Evolutionary conservation across 805 yeast genomes (phyloP).

Genomic region (Metschnikowia dekortorum): DNA sequence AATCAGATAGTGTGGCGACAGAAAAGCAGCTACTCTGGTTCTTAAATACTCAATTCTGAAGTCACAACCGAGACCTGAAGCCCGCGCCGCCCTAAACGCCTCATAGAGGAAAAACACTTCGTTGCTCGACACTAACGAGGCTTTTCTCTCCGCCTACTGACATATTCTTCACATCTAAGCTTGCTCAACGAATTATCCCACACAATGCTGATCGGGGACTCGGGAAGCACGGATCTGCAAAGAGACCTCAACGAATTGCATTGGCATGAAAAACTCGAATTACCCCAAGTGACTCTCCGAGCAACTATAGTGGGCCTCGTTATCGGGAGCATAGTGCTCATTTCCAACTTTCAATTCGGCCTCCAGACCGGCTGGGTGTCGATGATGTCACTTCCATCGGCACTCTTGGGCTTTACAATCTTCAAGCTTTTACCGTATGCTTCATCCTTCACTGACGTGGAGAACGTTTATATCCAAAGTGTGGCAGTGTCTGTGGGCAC

Average conservation of each 20-base stretch:
- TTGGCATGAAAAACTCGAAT: slow-evolving; percentile 43
- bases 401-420: slow-evolving; percentile 77
- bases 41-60: not conserved
- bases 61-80: not conserved
- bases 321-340: slow-evolving; percentile 83
- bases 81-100: not conserved
- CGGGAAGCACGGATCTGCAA: not conserved
- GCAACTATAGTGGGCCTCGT: slow-evolving; percentile 70
- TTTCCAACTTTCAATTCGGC: slow-evolving; percentile 94
- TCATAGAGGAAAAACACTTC: not conserved
- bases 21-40: not conserved
- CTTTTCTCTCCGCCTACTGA: not conserved
- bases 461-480: slow-evolving; percentile 87
- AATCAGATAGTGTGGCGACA: slow-evolving; percentile 1
- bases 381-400: slow-evolving; percentile 97
- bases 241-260: not conserved
- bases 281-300: slow-evolving; percentile 67
- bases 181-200: not conserved
- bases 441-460: slow-evolving; percentile 65
- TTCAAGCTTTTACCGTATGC: slow-evolving; percentile 60
- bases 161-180: not conserved
- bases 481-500: slow-evolving; percentile 97
- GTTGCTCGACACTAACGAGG: not conserved
- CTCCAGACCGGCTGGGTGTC: slow-evolving; percentile 98
- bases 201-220: not conserved